Conservation (phyloP, 1,284 basidiomycete species). For the Cryptococcus jaspeensis region DNA sequence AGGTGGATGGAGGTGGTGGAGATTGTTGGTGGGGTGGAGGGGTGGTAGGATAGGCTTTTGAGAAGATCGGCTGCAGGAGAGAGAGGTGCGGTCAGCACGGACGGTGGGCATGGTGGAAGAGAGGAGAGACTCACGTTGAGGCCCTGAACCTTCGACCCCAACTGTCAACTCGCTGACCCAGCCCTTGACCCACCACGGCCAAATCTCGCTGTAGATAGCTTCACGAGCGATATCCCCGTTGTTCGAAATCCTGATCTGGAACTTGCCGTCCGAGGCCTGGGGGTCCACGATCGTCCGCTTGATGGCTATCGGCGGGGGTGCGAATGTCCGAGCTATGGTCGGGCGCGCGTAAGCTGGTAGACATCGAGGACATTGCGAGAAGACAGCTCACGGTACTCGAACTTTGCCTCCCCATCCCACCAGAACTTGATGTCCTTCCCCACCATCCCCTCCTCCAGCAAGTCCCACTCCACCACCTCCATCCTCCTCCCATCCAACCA, state of each 20-base stretch:
- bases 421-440: conserved; percentile 40
- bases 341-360: background rate
- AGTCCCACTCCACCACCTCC: conserved; percentile 37
- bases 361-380: too few relatives aligned
- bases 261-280: conserved; percentile 71
- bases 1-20: conserved; percentile 72
- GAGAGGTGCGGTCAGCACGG: background rate
- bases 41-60: conserved; percentile 63
- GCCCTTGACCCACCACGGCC: conserved; percentile 89
- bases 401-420: conserved; percentile 53
- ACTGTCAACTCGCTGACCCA: conserved; percentile 77
- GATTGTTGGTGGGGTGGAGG: conserved; percentile 66
- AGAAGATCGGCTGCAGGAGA: conserved; percentile 59
- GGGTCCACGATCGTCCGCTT: conserved; percentile 71
- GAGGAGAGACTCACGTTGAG: conserved; percentile 19
- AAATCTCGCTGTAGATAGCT: conserved; percentile 79
- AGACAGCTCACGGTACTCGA: conserved; percentile 47
- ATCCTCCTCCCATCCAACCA: conserved; percentile 38
- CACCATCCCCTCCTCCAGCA: conserved; percentile 15
- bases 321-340: conserved; percentile 45
- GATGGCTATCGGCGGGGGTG: conserved; percentile 60
- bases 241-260: conserved; percentile 71
- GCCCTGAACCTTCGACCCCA: conserved; percentile 35
- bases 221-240: conserved; percentile 57
- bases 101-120: background rate